phyloP scores from a whole-genome alignment of 345 rosid genomes.

The Erucastrum elatum region DNA sequence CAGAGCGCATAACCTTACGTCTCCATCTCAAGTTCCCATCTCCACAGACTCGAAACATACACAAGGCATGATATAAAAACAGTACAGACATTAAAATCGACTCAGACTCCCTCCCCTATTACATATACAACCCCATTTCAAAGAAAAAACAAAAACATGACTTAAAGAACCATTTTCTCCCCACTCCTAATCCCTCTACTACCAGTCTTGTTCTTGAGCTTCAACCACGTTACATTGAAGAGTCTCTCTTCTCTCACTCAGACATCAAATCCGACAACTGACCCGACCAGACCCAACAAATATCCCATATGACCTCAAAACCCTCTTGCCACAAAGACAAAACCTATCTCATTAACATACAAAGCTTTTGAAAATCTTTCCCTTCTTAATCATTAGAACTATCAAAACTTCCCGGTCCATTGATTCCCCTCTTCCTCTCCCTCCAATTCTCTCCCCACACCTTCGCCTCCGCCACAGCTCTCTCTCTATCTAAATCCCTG shows the following conservation, averaged over 20 bases:
- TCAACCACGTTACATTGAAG: slow-evolving; percentile 34
- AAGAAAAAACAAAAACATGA: slow-evolving; percentile 2
- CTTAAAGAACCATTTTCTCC: neutral
- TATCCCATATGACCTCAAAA: slow-evolving; percentile 23
- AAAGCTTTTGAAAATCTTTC: slow-evolving; percentile 29
- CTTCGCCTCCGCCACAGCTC: slow-evolving; percentile 96
- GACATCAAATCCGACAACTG: slow-evolving; percentile 37
- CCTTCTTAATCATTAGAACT: slow-evolving; percentile 59
- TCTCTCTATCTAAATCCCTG: slow-evolving; percentile 87
- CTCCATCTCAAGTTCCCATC: neutral
- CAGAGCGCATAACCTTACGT: neutral
- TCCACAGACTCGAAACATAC: slow-evolving; percentile 22
- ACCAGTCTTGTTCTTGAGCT: slow-evolving; percentile 5
- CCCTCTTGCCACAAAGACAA: slow-evolving; percentile 20
- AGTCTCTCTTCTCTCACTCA: slow-evolving; percentile 31
- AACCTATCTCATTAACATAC: neutral
- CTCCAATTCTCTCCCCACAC: slow-evolving; percentile 99
- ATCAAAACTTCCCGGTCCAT: slow-evolving; percentile 66
- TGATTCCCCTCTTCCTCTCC: slow-evolving; percentile 74
- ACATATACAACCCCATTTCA: slow-evolving; percentile 27
- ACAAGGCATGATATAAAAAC: slow-evolving; percentile 9
- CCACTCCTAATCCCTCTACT: slow-evolving; percentile 4
- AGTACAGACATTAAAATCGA: slow-evolving; percentile 26
- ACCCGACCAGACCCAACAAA: slow-evolving; percentile 25
- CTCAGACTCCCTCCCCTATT: slow-evolving; percentile 31